Conservation (phyloP, 768 basidiomycete genomes). For the Agaricus blazei region DNA sequence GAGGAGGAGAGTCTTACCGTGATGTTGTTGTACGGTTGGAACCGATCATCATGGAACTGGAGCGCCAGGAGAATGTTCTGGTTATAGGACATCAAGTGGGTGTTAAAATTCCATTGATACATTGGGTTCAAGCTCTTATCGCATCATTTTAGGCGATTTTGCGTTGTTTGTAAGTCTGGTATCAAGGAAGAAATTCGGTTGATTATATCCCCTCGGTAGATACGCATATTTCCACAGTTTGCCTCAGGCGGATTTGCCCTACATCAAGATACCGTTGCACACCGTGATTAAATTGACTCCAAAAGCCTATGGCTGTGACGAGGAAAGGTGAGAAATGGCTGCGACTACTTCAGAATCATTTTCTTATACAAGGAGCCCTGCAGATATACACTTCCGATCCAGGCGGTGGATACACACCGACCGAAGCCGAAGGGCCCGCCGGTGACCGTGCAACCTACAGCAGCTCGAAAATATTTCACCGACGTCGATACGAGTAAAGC, state of each 20-base stretch:
- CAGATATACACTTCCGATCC: conserved; percentile 86
- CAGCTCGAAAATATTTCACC: conserved; percentile 41
- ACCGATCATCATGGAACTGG: conserved; percentile 98
- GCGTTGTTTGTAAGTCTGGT: conserved; percentile 59
- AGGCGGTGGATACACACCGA: conserved; percentile 92
- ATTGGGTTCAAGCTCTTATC: too few species aligned
- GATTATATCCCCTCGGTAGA: conserved; percentile 35
- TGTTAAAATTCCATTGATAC: neutral
- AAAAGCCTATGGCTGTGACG: conserved; percentile 97
- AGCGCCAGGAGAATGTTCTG: conserved; percentile 94
- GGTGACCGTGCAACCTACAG: conserved; percentile 26
- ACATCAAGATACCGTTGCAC: conserved; percentile 95
- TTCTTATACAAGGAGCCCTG: neutral
- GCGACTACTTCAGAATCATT: neutral
- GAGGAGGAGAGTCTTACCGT: conserved; percentile 96
- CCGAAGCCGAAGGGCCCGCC: conserved; percentile 45
- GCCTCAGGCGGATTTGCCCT: conserved; percentile 90
- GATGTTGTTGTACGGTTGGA: conserved; percentile 95
- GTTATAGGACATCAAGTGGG: conserved; percentile 91
- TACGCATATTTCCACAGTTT: conserved; percentile 97
- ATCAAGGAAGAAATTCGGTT: neutral
- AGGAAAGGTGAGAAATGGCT: conserved; percentile 64
- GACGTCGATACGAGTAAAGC: conserved; percentile 4
- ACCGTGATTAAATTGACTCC: conserved; percentile 98
- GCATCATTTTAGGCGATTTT: conserved; percentile 53